Base-by-base conservation (phyloP, 2,329 filamentous ascomycete genomes). In the Metarhizium album region DNA sequence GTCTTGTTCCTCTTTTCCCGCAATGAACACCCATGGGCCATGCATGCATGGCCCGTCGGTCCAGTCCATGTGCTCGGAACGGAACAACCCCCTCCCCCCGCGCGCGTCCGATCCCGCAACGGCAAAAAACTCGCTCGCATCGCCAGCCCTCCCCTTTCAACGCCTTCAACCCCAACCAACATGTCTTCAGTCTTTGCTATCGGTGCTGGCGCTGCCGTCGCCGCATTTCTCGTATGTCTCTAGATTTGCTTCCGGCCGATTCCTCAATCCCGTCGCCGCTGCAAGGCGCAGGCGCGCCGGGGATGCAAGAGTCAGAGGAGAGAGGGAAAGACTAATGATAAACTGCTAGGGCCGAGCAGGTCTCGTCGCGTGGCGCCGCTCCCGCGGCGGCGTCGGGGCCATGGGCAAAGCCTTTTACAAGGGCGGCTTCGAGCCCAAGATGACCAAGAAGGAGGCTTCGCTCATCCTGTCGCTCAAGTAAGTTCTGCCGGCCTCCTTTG, bases 351-450 rank as follows among this genome's bases (percentile, higher is more conserved):
- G 93, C 58, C 88, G 93, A 64, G 91, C 93, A 54, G 91, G 90
- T 61, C 79, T 95, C 38, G 86, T 97, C 62, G 93, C 93, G 59
- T 80, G 90, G 68, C 83, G 90, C 56, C 82, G 88, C 62, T 95
- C 86, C 53, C 80, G 86, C 55, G 86, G 87, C 55, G 84, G 84
- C 56, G 76, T 87, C 46, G 86, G 86, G 58, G 84, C 86, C 35
- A 74, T 95, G 60, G 93, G 93, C 61, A 90, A 90, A 69, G 83
- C 90, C 42, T 98, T 90, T 66, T 97, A 96, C 78, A 98, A 97
- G 71, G 93, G 93, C 59, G 93, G 93, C n/a, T 98, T 98, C 66
- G 93, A 98, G 73, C 76, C 83, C 54, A 87, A 86, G 70, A 98
- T 98, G 91, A 96, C 83, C 67, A 82, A 86, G 67, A 83, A 86